Conservation (phyloP, 2,329 filamentous ascomycete genomes). For the Podosphaera xanthii region DNA sequence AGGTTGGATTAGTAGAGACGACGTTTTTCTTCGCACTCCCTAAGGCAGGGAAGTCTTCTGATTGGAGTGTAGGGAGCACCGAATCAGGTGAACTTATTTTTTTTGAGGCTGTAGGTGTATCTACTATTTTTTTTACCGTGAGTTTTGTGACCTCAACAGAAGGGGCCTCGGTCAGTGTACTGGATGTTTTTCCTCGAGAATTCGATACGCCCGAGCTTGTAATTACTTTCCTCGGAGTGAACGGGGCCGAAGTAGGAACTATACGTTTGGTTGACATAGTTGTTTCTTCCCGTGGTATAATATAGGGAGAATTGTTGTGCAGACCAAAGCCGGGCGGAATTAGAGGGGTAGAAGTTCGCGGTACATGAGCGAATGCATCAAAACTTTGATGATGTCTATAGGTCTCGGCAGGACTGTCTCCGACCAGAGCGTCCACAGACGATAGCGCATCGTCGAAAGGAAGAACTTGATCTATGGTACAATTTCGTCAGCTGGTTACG, state of each 20-base stretch:
- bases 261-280: slow-evolving; percentile 10
- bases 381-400: slow-evolving; percentile 3
- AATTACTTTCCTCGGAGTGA: slow-evolving; percentile 8
- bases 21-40: slow-evolving; percentile 18
- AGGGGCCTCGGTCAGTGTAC: slow-evolving; percentile 12
- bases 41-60: slow-evolving; percentile 40
- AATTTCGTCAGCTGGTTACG: slow-evolving; percentile 8
- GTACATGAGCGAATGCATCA: slow-evolving; percentile 7
- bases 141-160: slow-evolving; percentile 6
- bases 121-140: slow-evolving; percentile 22
- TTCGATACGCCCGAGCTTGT: slow-evolving; percentile 8
- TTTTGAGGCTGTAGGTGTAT: slow-evolving; percentile 24
- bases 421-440: slow-evolving; percentile 46
- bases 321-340: slow-evolving; percentile 23
- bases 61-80: slow-evolving; percentile 22
- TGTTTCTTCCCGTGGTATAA: slow-evolving; percentile 11
- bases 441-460: slow-evolving; percentile 35
- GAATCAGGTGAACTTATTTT: slow-evolving; percentile 20
- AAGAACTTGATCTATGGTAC: slow-evolving; percentile 36
- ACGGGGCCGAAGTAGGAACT: slow-evolving; percentile 12
- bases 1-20: slow-evolving; percentile 2
- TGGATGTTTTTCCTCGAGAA: slow-evolving; percentile 12
- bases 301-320: slow-evolving; percentile 18
- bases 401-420: slow-evolving; percentile 22
- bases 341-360: slow-evolving; percentile 18